Base-by-base conservation (phyloP, 495 filamentous ascomycete genomes). In the Barbatosphaeria neglecta region DNA sequence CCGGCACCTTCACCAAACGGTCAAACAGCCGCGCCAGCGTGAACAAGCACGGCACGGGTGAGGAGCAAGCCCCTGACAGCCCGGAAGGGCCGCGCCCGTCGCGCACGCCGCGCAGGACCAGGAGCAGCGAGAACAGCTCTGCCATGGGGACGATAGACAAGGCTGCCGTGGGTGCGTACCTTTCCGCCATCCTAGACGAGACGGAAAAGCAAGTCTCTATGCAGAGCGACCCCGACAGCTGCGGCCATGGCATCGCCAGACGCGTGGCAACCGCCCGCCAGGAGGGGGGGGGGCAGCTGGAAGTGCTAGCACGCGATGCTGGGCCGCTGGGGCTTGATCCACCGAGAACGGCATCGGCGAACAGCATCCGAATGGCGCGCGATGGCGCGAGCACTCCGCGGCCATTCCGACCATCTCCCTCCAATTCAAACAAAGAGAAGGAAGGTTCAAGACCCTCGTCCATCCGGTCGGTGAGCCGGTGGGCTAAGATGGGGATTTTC, bases 1-100 rank as follows among this genome's bases (percentile, higher is more conserved):
- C 78, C 8, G 75, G 67, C 55, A 76, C 72, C 50, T 81, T 86
- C 56, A 73, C 72, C 37, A 82, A 76, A 53, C 69, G 81, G 47
- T 81, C 80, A 20, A 48, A 50, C 20, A 66, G 63, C 22, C 22
- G 56, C 8, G 55, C 56, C 7, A 61, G 61, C 22, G 22, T 60
- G 37, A 52, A 56, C 11, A 53, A 53, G 43, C 52, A 40, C 24
- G 44, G 31, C 22, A 17, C 20, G 3, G 41, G 45, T 15, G 49
- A 43, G 10, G 46, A 43, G 9, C 28, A 27, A 8, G 44, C 45
- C 37, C 39, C 46, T 1, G 54, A 54, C 9, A 37, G 45, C 23
- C 3, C 11, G 16, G 37, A 48, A 7, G n/a, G 8, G 20, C 16
- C 19, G 18, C 25, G 39, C n/a, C n/a, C n/a, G n/a, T n/a, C 31